Evolutionary conservation across 495 filamentous ascomycete genomes (phyloP).

Genomic region (Podospora comata): DNA sequence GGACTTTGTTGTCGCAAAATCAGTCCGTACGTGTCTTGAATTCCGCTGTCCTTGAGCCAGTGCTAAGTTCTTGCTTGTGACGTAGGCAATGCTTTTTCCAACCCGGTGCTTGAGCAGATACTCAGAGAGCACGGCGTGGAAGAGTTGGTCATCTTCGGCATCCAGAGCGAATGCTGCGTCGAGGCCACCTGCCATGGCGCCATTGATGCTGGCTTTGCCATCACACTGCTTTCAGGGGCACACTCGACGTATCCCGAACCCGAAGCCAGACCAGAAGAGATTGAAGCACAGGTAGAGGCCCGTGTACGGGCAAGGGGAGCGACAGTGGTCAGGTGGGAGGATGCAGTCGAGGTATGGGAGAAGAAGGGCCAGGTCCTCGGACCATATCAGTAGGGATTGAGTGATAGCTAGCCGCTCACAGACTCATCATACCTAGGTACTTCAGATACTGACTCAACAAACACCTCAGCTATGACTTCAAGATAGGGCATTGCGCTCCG

Average conservation of each 20-base stretch:
- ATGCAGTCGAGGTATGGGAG: conserved; percentile 20
- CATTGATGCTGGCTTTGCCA: conserved; percentile 28
- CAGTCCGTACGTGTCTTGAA: not conserved
- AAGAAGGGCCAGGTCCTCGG: not conserved
- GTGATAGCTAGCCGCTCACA: not conserved
- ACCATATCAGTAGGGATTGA: not conserved
- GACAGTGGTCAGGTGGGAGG: conserved; percentile 26
- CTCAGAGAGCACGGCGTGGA: not conserved
- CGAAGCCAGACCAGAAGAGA: conserved; percentile 25
- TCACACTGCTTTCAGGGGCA: conserved; percentile 32
- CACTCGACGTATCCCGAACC: conserved; percentile 37
- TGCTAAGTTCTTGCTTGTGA: not conserved
- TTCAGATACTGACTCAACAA: not conserved
- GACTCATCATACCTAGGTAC: not conserved
- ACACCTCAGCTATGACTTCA: not conserved
- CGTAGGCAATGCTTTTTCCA: not conserved
- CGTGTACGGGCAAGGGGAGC: conserved; percentile 22
- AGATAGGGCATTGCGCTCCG: not conserved
- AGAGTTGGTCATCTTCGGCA: not conserved
- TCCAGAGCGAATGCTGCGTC: not conserved
- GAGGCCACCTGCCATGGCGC: conserved; percentile 24
- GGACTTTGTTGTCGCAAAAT: not conserved
- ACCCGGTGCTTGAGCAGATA: not conserved
- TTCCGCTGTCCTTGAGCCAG: not conserved
- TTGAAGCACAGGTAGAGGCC: conserved; percentile 34